Evolutionary conservation across 192 early-diverging fungal genomes (phyloP).

Genomic region (Coemansia sp.): DNA sequence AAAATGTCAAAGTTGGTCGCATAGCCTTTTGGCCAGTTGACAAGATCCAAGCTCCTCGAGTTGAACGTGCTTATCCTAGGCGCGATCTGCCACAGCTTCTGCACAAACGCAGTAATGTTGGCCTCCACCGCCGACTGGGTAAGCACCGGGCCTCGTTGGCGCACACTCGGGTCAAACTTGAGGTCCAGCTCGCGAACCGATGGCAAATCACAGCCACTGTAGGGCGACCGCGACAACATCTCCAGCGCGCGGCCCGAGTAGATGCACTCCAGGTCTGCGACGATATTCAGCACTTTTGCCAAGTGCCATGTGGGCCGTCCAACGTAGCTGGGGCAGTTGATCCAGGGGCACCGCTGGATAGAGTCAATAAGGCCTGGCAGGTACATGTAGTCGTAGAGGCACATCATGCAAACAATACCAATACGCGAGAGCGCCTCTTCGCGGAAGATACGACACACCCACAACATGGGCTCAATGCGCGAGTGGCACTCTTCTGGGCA

Average conservation of each 20-base stretch:
- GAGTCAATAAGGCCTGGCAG: background rate
- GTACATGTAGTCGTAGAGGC: background rate
- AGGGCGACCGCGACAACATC: background rate
- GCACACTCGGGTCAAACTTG: background rate
- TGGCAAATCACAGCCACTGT: background rate
- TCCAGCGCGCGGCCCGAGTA: background rate
- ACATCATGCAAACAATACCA: background rate
- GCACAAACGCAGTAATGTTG: background rate
- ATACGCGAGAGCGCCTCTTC: background rate
- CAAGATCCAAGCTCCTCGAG: background rate
- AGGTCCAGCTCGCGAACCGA: background rate
- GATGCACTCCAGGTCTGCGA: background rate
- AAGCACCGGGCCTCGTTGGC: background rate
- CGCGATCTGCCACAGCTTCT: background rate
- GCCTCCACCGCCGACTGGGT: background rate
- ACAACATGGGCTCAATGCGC: background rate
- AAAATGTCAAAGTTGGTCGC: background rate
- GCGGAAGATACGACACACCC: background rate
- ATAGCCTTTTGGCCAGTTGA: background rate
- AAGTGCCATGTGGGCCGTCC: background rate
- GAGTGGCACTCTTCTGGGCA: background rate
- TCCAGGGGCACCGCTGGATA: background rate
- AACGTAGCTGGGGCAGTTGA: background rate
- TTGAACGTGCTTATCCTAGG: background rate
- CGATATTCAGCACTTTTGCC: background rate